Evolutionary conservation across 495 filamentous ascomycete genomes (phyloP).

Genomic region (Talaromyces ruber): DNA sequence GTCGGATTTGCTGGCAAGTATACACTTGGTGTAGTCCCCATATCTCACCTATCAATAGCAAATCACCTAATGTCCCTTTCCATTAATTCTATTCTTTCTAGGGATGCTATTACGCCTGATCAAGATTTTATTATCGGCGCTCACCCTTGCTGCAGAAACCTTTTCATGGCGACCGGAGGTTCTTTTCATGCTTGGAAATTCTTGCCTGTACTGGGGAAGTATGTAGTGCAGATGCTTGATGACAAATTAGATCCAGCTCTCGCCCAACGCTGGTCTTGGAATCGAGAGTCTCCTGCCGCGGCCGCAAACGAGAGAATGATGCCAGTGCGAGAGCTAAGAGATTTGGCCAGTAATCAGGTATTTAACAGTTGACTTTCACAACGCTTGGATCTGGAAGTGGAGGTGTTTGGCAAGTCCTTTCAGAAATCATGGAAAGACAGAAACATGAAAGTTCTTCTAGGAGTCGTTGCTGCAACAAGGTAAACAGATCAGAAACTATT

Average conservation of each 20-base stretch:
- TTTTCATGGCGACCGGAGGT: constrained; percentile 43
- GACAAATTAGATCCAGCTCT: constrained; percentile 34
- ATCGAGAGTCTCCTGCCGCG: constrained; percentile 22
- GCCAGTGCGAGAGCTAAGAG: constrained; percentile 2
- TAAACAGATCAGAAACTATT: no score
- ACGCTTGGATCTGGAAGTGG: no score
- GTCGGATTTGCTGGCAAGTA: constrained; percentile 35
- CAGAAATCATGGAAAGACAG: no score
- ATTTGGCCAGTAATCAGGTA: constrained; percentile 2
- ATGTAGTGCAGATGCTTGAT: constrained; percentile 48
- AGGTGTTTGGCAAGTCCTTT: no score
- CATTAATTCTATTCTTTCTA: constrained; percentile 2
- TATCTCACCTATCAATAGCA: neutral
- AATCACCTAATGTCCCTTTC: neutral
- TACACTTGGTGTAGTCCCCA: neutral
- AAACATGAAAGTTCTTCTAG: no score
- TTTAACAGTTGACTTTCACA: neutral
- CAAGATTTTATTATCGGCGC: constrained; percentile 50
- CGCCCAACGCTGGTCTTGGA: constrained; percentile 46
- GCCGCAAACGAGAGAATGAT: neutral
- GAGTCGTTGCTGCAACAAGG: no score
- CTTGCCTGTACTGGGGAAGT: constrained; percentile 49
- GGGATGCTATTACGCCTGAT: constrained; percentile 34
- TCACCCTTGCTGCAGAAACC: constrained; percentile 39
- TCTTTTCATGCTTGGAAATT: constrained; percentile 52